Evolutionary conservation across 352 stramenopile species (phyloP).

Genomic region (Phytophthora boehmeriae): DNA sequence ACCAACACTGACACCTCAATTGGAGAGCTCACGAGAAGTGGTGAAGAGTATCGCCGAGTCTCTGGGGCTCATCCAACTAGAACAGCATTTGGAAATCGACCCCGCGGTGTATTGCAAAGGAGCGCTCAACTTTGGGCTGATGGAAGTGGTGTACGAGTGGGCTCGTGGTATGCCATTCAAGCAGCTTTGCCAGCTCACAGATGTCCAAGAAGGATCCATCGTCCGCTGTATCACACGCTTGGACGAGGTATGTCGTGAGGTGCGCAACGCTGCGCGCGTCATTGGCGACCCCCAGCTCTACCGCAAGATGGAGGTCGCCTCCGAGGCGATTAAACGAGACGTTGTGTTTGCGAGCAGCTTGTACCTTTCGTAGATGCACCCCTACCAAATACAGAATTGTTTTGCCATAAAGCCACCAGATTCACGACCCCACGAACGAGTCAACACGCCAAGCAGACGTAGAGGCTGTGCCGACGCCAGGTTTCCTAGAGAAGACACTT

Average conservation of each 20-base stretch:
- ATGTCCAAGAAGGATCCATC: conserved; percentile 98
- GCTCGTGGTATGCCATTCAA: conserved; percentile 97
- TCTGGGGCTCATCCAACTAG: conserved; percentile 80
- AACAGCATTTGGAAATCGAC: conserved; percentile 89
- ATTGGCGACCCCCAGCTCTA: conserved; percentile 97
- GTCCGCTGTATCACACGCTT: conserved; percentile 97
- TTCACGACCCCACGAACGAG: too few relatives aligned
- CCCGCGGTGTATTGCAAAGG: conserved; percentile 91
- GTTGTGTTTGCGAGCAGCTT: conserved; percentile 98
- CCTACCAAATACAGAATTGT: background rate
- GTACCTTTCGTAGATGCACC: conserved; percentile 80
- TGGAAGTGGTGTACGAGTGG: conserved; percentile 98
- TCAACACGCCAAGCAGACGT: too few relatives aligned
- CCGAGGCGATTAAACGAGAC: conserved; percentile 96
- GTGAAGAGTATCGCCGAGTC: conserved; percentile 89
- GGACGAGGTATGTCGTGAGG: conserved; percentile 98
- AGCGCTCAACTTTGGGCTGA: conserved; percentile 95
- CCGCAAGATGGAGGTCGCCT: conserved; percentile 98
- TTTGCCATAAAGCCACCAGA: too few relatives aligned
- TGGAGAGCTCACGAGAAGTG: conserved; percentile 81
- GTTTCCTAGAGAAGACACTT: too few relatives aligned
- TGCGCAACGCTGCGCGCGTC: conserved; percentile 94
- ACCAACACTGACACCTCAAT: conserved; percentile 69
- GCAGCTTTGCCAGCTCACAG: conserved; percentile 94
- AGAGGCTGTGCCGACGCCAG: too few relatives aligned